A percentile compares a stretch with the other conserved stretches of the same genome.
Evolutionary conservation across 1,139 yeast species (phyloP).

Genomic region (Sugiyamaella grinbergsii): DNA sequence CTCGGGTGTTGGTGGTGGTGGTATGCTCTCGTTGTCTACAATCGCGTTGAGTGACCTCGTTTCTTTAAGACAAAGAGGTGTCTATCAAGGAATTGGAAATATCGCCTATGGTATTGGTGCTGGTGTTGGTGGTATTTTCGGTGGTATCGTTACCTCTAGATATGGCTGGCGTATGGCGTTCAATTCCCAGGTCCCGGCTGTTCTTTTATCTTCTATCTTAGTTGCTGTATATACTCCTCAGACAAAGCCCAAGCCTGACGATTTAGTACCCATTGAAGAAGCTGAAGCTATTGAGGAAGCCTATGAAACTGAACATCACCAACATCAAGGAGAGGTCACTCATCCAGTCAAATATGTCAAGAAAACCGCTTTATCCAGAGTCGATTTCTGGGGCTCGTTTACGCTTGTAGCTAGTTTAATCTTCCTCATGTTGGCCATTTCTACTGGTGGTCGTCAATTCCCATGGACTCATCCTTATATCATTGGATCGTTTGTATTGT

Average conservation of each 20-base stretch:
- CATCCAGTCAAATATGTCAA: constrained; percentile 19
- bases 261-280: constrained; percentile 17
- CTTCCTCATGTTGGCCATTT: constrained; percentile 61
- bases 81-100: constrained; percentile 65
- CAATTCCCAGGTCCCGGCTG: constrained; percentile 64
- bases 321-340: not conserved
- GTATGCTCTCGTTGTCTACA: constrained; percentile 56
- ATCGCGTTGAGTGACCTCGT: constrained; percentile 60
- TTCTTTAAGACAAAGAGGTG: constrained; percentile 58
- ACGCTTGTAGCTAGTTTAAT: constrained; percentile 58
- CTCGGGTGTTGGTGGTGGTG: constrained; percentile 69
- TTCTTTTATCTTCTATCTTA: constrained; percentile 51
- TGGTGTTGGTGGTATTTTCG: constrained; percentile 67
- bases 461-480: constrained; percentile 47
- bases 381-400: constrained; percentile 74
- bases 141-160: constrained; percentile 70
- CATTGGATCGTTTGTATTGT: constrained; percentile 35
- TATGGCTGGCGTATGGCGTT: constrained; percentile 82
- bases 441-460: constrained; percentile 65
- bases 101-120: constrained; percentile 69
- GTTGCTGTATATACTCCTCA: constrained; percentile 34
- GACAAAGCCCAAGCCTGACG: constrained; percentile 14
- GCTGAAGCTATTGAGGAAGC: constrained; percentile 24
- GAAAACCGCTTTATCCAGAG: constrained; percentile 39
- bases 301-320: constrained; percentile 17